These are phyloP conservation scores for Globisporangium irregulare DNA, from an alignment of 352 stramenopile species.

Conservation along the genomic window DNA sequence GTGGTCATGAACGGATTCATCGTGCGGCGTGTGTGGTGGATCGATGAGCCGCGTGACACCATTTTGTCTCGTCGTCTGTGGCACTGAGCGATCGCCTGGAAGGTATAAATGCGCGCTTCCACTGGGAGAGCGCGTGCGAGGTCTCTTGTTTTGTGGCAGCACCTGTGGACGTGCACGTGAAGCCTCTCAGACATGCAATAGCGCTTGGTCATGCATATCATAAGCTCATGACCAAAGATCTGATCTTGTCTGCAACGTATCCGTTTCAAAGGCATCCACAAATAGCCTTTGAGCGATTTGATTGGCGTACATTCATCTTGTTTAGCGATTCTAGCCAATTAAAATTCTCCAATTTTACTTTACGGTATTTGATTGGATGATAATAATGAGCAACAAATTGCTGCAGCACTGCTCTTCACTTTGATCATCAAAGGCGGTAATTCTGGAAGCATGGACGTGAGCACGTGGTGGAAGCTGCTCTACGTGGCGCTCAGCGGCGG, in stretches of 20 bases:
- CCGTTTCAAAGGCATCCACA: background rate
- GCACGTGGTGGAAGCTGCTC: slow-evolving; percentile 28
- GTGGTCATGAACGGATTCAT: slow-evolving; percentile 86
- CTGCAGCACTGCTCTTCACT: too few species aligned
- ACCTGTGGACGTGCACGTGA: background rate
- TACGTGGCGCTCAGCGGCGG: slow-evolving; percentile 20
- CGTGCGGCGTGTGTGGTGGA: slow-evolving; percentile 67
- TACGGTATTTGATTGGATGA: too few species aligned
- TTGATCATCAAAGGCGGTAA: background rate
- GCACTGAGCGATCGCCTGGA: too few species aligned
- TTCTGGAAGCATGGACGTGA: slow-evolving; percentile 8
- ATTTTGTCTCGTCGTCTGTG: slow-evolving; percentile 24
- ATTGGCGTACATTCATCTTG: too few species aligned
- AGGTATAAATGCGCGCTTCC: background rate
- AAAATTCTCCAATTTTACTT: background rate
- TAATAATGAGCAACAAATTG: background rate
- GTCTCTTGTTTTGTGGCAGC: slow-evolving; percentile 8
- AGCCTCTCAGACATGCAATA: background rate
- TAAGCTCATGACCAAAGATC: slow-evolving; percentile 1
- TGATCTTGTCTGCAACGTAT: slow-evolving; percentile 10
- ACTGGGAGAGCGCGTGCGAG: background rate
- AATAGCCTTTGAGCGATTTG: background rate
- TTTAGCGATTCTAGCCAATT: background rate
- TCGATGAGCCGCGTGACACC: slow-evolving; percentile 68
- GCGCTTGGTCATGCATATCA: background rate